Evolutionary conservation across 73 alveolate species (phyloP), one percentile per base, ranked within the genome.

Genomic region (Stentor coeruleus): DNA sequence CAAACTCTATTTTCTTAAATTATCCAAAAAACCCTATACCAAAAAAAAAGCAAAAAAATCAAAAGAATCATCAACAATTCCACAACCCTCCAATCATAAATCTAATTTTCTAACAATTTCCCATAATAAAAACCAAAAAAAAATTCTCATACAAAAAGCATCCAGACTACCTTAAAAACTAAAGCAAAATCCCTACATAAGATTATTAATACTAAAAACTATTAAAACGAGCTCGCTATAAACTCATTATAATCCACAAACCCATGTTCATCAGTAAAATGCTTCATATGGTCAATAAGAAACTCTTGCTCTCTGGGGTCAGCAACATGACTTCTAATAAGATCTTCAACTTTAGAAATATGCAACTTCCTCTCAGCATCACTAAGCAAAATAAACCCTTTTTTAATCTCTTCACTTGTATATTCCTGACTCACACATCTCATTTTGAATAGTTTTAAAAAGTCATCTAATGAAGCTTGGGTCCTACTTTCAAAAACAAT

Each of bases 401-500:
- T 66, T 1, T 11, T 20, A 26, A 66, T 66, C 33, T 66, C 79
- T 66, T 66, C 79, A 33, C 79, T 66, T 20, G 79, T 66, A 33
- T 66, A 66, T 31, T 66, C 79, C 11, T 66, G 79, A 66, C 79
- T 66, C 14, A 66, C 79, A 66, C 79, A 66, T 1, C 79, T 20
- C 79, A 66, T 66, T 66, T 66, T 66, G 39, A 66, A 66, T 20
- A 66, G 79, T 31, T 66, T 66, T 66, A 66, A 66, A 66, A 66
- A 66, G 41, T 66, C 79, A 2, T 66, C 79, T 28, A 66, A 33
- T 1, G 79, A 28, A 1, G 79, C 79, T 1, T 20, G 14, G 14
- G n/a, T 33, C n/a, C 79, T 37, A 15, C 15, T 26, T 66, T 66
- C 79, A 33, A 66, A 66, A 33, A 66, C 79, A 20, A 66, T 20